Evolutionary conservation across 805 yeast species (phyloP), one percentile per base, ranked within the genome.

Genomic region (Starmerella powellii): DNA sequence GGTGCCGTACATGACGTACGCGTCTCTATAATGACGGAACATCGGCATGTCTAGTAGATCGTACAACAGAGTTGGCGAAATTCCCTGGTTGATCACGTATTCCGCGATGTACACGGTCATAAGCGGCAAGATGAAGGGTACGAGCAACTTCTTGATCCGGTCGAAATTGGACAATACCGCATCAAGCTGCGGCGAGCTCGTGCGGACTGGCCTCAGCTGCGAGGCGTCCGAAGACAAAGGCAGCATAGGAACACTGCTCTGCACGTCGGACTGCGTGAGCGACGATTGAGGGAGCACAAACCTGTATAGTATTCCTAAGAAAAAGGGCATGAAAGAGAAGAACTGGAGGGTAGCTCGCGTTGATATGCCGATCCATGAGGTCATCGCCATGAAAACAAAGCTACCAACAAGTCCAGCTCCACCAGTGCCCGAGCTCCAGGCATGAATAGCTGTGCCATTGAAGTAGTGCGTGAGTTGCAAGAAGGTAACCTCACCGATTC

Each of bases 401-500:
- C 61, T 75, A 0, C 97, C 98, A 16, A 74, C 70, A 4, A 88
- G 59, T 0, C 98, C 98, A 1, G 98, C 97, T 16, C 85, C 94
- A 3, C 98, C 97, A 0, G 97, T 88, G 1, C 98, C 98, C 6
- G 86, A 73, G 17, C 94, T 81, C 75, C 93, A 88, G 0, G 94
- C 96, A 38, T 78, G 75, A 35, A 88, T 64, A 3, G 93, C 67
- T n/a, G 57, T 51, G 15, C 67, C 66, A 16, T 67, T 70, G 58
- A 76, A 85, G 53, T 67, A 79, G 56, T 87, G 95, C 1, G 95
- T 84, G 59, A 88, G 63, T 58, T 83, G 94, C 33, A 88, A 62
- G 51, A 88, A 88, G 0, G 95, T 83, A 5, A 82, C 65, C 57
- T 88, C 98, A 0, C 98, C 98, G 19, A 87, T 62, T 0, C 97